phyloP scores from a whole-genome alignment of 2,329 filamentous ascomycete species.

The Aaosphaeria pasadenensis region DNA sequence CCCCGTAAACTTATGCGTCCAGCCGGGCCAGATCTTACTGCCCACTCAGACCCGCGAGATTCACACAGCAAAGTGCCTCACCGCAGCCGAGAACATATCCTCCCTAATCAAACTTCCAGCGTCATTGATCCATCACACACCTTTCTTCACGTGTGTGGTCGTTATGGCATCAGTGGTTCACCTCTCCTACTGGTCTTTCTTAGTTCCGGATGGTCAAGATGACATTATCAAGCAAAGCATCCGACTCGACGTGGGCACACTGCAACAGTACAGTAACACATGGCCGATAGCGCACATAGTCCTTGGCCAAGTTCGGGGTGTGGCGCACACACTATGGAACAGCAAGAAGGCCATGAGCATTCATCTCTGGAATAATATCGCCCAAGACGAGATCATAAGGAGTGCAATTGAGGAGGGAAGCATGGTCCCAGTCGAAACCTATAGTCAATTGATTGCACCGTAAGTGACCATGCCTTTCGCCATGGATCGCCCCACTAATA shows the following conservation, averaged over 20 bases:
- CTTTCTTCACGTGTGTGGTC: constrained; percentile 40
- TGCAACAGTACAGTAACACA: constrained; percentile 64
- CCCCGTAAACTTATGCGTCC: constrained; percentile 61
- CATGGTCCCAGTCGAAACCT: constrained; percentile 29
- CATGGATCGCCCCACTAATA: not conserved
- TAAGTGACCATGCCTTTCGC: constrained; percentile 15
- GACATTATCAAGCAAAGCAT: constrained; percentile 72
- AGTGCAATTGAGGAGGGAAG: constrained; percentile 32
- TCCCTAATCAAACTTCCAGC: constrained; percentile 72
- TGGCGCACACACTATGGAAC: constrained; percentile 69
- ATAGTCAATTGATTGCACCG: constrained; percentile 34
- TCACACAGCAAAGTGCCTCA: constrained; percentile 78
- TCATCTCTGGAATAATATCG: constrained; percentile 37
- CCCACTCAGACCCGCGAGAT: constrained; percentile 51
- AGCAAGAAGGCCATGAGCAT: constrained; percentile 41
- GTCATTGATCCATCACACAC: constrained; percentile 65
- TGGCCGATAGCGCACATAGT: constrained; percentile 72
- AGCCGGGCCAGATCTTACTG: constrained; percentile 52
- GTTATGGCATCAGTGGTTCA: constrained; percentile 40
- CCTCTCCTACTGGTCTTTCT: constrained; percentile 68
- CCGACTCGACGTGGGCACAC: constrained; percentile 72
- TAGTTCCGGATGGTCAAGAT: constrained; percentile 51
- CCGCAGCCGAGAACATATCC: constrained; percentile 74
- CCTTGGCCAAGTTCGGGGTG: constrained; percentile 69
- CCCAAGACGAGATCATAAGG: constrained; percentile 31